Evolutionary conservation across 2,329 filamentous ascomycete species (phyloP).

Genomic region (Ambrosiella xylebori): DNA sequence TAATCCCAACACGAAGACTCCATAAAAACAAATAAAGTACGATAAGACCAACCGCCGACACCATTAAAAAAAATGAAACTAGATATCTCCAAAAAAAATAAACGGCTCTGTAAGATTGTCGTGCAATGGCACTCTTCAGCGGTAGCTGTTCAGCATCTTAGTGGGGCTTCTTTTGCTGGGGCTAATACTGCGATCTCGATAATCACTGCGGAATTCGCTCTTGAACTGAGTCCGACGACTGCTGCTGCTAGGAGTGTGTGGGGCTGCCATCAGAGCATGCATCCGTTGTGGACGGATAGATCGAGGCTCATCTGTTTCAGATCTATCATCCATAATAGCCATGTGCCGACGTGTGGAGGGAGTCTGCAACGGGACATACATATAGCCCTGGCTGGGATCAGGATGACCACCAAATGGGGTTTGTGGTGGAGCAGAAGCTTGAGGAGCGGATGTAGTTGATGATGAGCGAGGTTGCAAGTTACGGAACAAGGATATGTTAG

Average conservation of each 20-base stretch:
- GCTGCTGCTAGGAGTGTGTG: constrained; percentile 8
- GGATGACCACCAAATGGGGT: constrained; percentile 7
- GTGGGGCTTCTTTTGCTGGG: constrained; percentile 11
- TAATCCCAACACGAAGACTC: too few species aligned
- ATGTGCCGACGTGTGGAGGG: constrained; percentile 21
- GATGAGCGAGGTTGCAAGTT: not conserved
- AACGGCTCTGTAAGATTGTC: not conserved
- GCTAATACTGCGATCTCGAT: constrained; percentile 10
- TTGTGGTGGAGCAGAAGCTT: constrained; percentile 1
- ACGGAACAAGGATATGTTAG: constrained; percentile 28
- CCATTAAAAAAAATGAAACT: not conserved
- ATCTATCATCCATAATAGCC: constrained; percentile 9
- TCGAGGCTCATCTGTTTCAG: constrained; percentile 8
- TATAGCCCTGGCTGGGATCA: constrained; percentile 22
- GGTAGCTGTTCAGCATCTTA: constrained; percentile 1
- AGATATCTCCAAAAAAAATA: not conserved
- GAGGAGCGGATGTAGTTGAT: not conserved
- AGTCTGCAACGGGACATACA: constrained; percentile 26
- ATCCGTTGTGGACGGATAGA: constrained; percentile 6
- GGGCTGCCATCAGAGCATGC: constrained; percentile 7
- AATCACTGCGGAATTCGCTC: constrained; percentile 6
- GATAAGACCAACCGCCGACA: too few species aligned
- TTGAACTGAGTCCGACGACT: constrained; percentile 2
- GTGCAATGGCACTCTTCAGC: not conserved
- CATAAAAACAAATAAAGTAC: too few species aligned